Evolutionary conservation across 2,329 filamentous ascomycete genomes (phyloP), one percentile per base, ranked within the genome.

Genomic region (Bipolaris oryzae): DNA sequence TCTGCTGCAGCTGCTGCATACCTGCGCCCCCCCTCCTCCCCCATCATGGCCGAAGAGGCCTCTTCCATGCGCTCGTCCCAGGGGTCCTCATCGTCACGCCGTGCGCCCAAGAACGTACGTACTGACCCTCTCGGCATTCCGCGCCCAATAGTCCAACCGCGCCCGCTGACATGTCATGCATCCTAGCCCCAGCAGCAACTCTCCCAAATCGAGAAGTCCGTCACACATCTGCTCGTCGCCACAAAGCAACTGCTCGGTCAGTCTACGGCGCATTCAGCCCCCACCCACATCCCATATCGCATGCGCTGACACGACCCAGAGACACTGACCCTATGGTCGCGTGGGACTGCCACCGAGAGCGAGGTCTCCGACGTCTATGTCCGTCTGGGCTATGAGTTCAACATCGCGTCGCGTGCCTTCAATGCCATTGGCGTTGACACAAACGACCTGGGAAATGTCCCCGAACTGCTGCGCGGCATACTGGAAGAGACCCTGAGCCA

Each of bases 291-390:
- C 10, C 49, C 21, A 45, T 31, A 42, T 43, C 46, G 37, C 48
- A 43, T 50, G 51, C 50, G 58, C 66, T 66, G 61, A 64, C 58
- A 39, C 45, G 21, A 23, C 53, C 13, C 57, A 70, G 95, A 99
- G 80, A 99, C 94, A 5, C 83, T 99, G 60, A 99, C 95, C 44
- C 90, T 96, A 82, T 99, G 95, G 95, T 99, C 95, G 57, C 91
- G 94, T 55, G 89, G 91, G 60, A 88, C 90, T 69, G 93, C 95
- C 52, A 93, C 92, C 62, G 95, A 99, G 78, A 90, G 89, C 60
- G 91, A 98, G 75, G 95, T 99, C 57, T 98, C 95, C 11, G 95
- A 99, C 76, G 95, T 99, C 68, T 99, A 99, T 74, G 95, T 99
- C 58, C 89, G 95, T 59, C 81, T 99, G 60, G 95, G 95, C 44